Conservation (phyloP, 768 basidiomycete genomes). For the Cystoderma amianthinum region DNA sequence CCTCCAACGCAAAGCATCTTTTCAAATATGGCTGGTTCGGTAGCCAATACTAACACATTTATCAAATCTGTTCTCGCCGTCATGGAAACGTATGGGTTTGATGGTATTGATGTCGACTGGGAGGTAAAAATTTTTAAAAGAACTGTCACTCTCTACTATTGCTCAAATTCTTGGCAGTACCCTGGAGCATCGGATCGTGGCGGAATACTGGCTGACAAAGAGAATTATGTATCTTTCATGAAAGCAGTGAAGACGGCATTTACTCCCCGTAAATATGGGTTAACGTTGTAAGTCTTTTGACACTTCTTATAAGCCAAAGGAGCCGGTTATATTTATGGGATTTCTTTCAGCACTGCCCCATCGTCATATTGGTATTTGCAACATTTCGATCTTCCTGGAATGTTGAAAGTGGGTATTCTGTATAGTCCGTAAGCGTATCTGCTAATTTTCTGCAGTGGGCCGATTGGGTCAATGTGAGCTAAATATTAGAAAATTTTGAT, state of each 20-base stretch:
- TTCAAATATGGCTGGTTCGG: constrained; percentile 10
- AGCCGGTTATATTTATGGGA: no score
- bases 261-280: constrained; percentile 10
- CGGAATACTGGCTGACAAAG: constrained; percentile 14
- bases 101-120: constrained; percentile 14
- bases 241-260: constrained; percentile 13
- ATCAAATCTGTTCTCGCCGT: constrained; percentile 10
- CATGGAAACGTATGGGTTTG: constrained; percentile 17
- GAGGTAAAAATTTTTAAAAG: no score
- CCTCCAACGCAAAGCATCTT: constrained; percentile 15
- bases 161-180: no score
- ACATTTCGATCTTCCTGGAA: no score
- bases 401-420: no score
- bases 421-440: no score
- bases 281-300: no score
- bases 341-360: constrained; percentile 17
- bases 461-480: constrained; percentile 11
- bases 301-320: no score
- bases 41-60: constrained; percentile 11
- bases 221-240: constrained; percentile 16
- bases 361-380: constrained; percentile 21
- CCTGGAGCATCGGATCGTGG: constrained; percentile 16
- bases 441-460: constrained; percentile 9
- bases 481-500: constrained; percentile 1
- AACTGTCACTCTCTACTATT: no score